Percentiles rank a stretch among this genome's conserved stretches.
Conservation (phyloP, 441 rosid species). For the Raphanus hybrid region DNA sequence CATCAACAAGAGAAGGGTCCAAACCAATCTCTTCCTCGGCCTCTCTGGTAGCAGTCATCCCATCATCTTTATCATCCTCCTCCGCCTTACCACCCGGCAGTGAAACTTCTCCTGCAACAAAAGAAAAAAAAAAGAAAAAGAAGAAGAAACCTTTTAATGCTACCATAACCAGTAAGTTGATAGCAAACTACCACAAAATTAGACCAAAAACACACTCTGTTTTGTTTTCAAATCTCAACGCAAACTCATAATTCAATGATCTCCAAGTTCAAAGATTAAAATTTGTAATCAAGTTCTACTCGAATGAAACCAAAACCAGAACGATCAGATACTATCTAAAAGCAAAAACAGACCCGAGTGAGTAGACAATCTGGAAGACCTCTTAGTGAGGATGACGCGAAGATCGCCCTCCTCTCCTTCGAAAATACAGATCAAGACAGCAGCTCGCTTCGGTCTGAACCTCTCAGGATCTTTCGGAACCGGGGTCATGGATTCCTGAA, state of each 20-base stretch:
- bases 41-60: constrained; percentile 85
- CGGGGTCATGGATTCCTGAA: constrained; percentile 71
- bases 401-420: constrained; percentile 81
- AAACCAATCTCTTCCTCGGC: constrained; percentile 94
- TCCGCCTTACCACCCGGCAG: constrained; percentile 95
- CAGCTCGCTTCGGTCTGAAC: constrained; percentile 80
- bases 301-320: not conserved
- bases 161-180: not conserved
- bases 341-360: constrained; percentile 65
- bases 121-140: not conserved
- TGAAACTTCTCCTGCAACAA: constrained; percentile 82
- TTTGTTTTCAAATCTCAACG: too few relatives aligned
- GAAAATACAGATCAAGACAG: constrained; percentile 83
- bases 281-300: not conserved
- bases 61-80: constrained; percentile 76
- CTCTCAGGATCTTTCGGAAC: constrained; percentile 50
- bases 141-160: not conserved
- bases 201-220: not conserved
- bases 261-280: not conserved
- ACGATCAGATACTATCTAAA: not conserved
- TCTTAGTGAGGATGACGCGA: constrained; percentile 83
- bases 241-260: not conserved
- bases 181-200: not conserved
- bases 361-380: constrained; percentile 72
- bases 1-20: constrained; percentile 81